Evolutionary conservation across 805 yeast genomes (phyloP), one percentile per base, ranked within the genome.

Genomic region (Ogataea polymorpha): DNA sequence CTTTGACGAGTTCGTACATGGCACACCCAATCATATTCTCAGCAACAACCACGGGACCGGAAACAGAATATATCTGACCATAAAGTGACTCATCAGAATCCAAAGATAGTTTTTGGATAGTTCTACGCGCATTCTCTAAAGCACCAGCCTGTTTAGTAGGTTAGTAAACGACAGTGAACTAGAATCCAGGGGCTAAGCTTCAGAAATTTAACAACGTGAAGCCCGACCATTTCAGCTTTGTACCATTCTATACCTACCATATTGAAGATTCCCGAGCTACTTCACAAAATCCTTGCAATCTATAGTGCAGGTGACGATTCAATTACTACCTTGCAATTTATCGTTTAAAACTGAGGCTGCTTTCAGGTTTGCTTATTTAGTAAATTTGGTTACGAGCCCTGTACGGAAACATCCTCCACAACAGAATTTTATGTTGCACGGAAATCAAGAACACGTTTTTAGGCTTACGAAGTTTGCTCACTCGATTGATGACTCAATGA

Each of bases 21-120:
- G 98, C 97, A 79, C 97, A 88, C 50, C 99, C 99, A 69, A 90
- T 86, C 98, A 93, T 89, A 72, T 93, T 85, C 69, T 93, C 98
- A 36, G 99, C 99, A 35, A 93, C 82, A 39, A 93, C 85, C 56
- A 93, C 99, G 20, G 99, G 98, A 59, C 99, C 99, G 15, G 98
- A 90, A 36, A 93, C 97, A 23, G 97, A 88, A 71, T 80, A 90
- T 58, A 93, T 86, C 53, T 76, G 81, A 42, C 96, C 99, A 65
- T 86, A 87, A 51, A 81, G 82, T 41, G 84, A 75, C 67, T 91
- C 97, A 23, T 69, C 74, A 39, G 71, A 72, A 58, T 86, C 91
- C 49, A 91, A 68, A 25, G 93, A 80, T 58, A 89, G 80, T 61
- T 89, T 87, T 64, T 84, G 80, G 56, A 93, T 76, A 68, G 86